Base-by-base conservation (phyloP, 164 flowering plant genomes). In the Cinnamomum micranthum region DNA sequence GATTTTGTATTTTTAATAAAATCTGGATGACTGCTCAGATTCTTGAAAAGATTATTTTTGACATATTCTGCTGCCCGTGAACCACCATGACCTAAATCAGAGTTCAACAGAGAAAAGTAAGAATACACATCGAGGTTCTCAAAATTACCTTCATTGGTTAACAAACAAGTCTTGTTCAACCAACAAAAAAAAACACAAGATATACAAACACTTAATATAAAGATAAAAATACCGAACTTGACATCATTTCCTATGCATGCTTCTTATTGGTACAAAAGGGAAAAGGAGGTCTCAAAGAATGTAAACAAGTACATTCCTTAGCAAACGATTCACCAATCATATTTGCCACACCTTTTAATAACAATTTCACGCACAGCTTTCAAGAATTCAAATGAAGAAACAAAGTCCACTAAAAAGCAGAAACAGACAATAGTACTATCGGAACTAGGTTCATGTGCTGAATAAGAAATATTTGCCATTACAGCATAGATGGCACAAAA, bases 51-150 rank as follows among this genome's bases (percentile, higher is more conserved):
- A 62, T 92, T 85, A 77, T 82, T 84, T 79, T 90, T 92, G 7
- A 92, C 86, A 77, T 89, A 92, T 71, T 90, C 92, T 20, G 94
- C 94, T 68, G 97, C 85, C 76, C 90, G 80, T 15, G 88, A 77
- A 73, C 97, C 97, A 73, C 97, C 97, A 86, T 90, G 97, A 76
- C 97, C 97, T 92, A 73, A 66, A 80, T 64, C 69, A 27, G 27
- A 76, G 47, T 6, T 41, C 10, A 65, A 74, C 23, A 62, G 31
- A 20, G 25, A 27, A 63, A 6, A 10, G 17, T 22, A 64, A 22
- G 22, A 51, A 68, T 12, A 14, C 75, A 68, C 1, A 47, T n/a
- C 3, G 14, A 68, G 50, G 23, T 14, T 68, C 22, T n/a, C 33
- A 68, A 47, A 23, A 68, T 31, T 15, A 11, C n/a, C 9, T 68